These are phyloP conservation scores for Quambalaria eucalypti DNA, from an alignment of 1,284 basidiomycete species.

Conservation along the genomic window DNA sequence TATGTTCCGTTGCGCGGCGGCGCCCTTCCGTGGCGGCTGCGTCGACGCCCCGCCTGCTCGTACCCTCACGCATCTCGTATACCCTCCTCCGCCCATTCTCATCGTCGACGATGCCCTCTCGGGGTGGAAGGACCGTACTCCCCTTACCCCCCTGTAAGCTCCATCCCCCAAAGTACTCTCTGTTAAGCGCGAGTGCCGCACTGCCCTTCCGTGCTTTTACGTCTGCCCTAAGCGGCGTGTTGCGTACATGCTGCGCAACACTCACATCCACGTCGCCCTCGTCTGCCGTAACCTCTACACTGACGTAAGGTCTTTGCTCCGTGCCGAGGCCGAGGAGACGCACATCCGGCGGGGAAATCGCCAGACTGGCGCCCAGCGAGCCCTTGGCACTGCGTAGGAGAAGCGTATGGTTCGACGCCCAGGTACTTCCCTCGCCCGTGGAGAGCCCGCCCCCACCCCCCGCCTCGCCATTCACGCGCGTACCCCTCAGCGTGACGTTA, in stretches of 20 bases:
- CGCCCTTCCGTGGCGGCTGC: too few relatives aligned
- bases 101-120: too few relatives aligned
- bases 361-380: background rate
- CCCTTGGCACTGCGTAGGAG: background rate
- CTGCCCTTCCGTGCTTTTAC: background rate
- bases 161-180: background rate
- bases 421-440: background rate
- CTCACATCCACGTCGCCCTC: background rate
- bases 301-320: background rate
- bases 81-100: too few relatives aligned
- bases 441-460: background rate
- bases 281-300: background rate
- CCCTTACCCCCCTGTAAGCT: background rate
- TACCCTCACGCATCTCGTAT: too few relatives aligned
- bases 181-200: background rate
- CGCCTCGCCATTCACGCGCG: background rate
- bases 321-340: background rate
- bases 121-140: too few relatives aligned
- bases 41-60: too few relatives aligned
- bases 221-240: background rate
- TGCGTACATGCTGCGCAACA: background rate
- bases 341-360: background rate
- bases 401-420: background rate
- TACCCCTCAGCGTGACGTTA: background rate
- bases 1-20: too few relatives aligned